Evolutionary conservation across 2,329 filamentous ascomycete species (phyloP), one percentile per base, ranked within the genome.

Genomic region (Exophiala mesophila): DNA sequence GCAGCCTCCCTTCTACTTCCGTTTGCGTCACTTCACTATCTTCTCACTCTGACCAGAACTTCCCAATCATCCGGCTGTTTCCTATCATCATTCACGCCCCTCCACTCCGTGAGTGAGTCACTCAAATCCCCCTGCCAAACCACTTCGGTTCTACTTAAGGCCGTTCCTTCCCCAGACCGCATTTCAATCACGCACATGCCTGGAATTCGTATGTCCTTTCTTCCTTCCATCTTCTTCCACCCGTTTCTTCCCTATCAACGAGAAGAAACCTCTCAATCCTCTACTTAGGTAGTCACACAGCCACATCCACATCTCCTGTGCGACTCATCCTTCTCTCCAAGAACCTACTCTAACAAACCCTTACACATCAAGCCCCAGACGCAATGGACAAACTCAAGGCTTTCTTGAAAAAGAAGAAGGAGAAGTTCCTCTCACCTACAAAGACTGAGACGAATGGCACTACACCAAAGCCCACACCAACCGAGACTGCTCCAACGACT

Each of bases 361-460:
- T 26, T 26, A 6, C 12, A 7, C 23, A 26, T 26, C 23, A 26
- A 54, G 49, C 49, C 9, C 48, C 47, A 36, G 50, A 54, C 52
- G 46, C 44, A 36, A 53, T 56, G 52, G 53, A 56, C 32, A 56
- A 54, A 44, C 28, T 56, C 52, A 56, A 56, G 44, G 37, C 49
- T 26, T 32, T 56, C 47, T 53, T 56, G 47, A 53, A 45, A 45
- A 42, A 44, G 31, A 51, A 50, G 45, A 49, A 52, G 47, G 45
- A 47, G 20, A 40, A 50, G 31, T 21, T 38, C 28, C 41, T 46
- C 16, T 37, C 50, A 16, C 41, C 33, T 18, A 48, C 51, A 21
- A 50, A 47, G 33, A 49, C 49, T 15, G 43, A 44, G 15, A 43
- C 39, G 29, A 36, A 41, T 20, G 12, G 43, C 12, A 41, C 48